Conservation (phyloP, 768 basidiomycete genomes). For the Leccinum truebloodii region DNA sequence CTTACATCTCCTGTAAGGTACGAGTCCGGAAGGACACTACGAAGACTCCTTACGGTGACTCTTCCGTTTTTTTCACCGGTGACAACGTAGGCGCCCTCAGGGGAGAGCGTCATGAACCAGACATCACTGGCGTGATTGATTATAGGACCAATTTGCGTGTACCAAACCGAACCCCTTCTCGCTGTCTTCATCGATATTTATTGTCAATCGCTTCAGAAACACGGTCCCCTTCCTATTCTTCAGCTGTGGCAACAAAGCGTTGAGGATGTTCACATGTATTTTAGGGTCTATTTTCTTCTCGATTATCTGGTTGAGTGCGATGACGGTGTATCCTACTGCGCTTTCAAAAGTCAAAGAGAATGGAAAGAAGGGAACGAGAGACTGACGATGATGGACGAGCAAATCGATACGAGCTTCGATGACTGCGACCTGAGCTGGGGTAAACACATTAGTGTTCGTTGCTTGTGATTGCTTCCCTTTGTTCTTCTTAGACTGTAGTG, state of each 20-base stretch:
- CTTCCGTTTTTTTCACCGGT: too few species aligned
- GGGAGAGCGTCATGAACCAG: too few species aligned
- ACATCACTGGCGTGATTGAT: too few species aligned
- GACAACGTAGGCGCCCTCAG: too few species aligned
- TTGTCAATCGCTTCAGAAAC: slow-evolving; percentile 75
- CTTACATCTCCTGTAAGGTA: too few species aligned
- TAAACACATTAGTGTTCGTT: slow-evolving; percentile 39
- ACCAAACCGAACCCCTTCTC: slow-evolving; percentile 86
- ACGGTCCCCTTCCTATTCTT: slow-evolving; percentile 59
- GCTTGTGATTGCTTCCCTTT: slow-evolving; percentile 39
- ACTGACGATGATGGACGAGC: slow-evolving; percentile 72
- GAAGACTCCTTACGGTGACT: too few species aligned
- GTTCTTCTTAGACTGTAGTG: slow-evolving; percentile 26
- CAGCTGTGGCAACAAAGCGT: slow-evolving; percentile 58
- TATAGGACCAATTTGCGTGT: too few species aligned
- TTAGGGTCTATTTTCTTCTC: slow-evolving; percentile 73
- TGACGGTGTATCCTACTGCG: slow-evolving; percentile 83
- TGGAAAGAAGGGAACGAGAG: background rate
- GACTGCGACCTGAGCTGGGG: slow-evolving; percentile 53
- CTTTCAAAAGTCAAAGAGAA: slow-evolving; percentile 8
- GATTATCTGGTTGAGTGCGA: slow-evolving; percentile 76
- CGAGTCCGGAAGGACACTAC: too few species aligned
- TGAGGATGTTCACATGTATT: slow-evolving; percentile 63
- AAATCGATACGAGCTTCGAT: slow-evolving; percentile 68
- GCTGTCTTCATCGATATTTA: slow-evolving; percentile 79